Percentiles rank a stretch among this genome's conserved stretches.
These are phyloP conservation scores for Maudiozyma bulderi DNA, from an alignment of 805 yeast genomes.

Conservation along the genomic window DNA sequence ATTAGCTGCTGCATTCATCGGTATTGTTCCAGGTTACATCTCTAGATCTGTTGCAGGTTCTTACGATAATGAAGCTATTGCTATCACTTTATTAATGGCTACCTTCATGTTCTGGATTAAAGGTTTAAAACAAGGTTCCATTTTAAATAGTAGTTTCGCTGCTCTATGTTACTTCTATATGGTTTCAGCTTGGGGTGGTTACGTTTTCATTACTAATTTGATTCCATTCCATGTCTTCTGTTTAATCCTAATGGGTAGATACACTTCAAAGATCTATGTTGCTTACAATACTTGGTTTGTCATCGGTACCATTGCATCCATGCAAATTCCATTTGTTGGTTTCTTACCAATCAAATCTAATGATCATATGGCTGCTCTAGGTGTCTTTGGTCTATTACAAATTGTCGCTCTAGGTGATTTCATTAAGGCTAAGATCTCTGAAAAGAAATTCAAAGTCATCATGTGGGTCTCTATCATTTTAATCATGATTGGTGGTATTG, in stretches of 20 bases:
- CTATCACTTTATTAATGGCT: slow-evolving; percentile 89
- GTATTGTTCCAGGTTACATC: slow-evolving; percentile 96
- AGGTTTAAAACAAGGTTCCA: slow-evolving; percentile 83
- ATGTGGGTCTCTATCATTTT: slow-evolving; percentile 49
- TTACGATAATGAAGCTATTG: slow-evolving; percentile 97
- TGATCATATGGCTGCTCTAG: slow-evolving; percentile 97
- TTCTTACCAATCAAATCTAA: slow-evolving; percentile 93
- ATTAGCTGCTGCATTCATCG: slow-evolving; percentile 88
- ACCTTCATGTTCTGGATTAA: slow-evolving; percentile 95
- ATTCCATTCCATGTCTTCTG: slow-evolving; percentile 93
- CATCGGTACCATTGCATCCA: slow-evolving; percentile 92
- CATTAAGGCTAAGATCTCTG: slow-evolving; percentile 61
- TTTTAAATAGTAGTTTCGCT: slow-evolving; percentile 71
- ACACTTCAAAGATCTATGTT: slow-evolving; percentile 69
- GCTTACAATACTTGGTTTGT: slow-evolving; percentile 96
- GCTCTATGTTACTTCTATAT: slow-evolving; percentile 91
- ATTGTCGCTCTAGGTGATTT: slow-evolving; percentile 80
- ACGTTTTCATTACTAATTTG: slow-evolving; percentile 95
- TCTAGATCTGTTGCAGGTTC: slow-evolving; percentile 98
- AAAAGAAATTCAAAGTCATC: slow-evolving; percentile 54
- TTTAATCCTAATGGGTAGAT: slow-evolving; percentile 88
- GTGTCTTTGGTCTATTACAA: slow-evolving; percentile 92
- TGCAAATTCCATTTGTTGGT: slow-evolving; percentile 99
- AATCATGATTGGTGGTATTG: slow-evolving; percentile 53
- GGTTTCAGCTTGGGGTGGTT: slow-evolving; percentile 99